Base-by-base conservation (phyloP, 228 moss, liverwort and hornwort genomes). In the Sphagnum fallax region DNA sequence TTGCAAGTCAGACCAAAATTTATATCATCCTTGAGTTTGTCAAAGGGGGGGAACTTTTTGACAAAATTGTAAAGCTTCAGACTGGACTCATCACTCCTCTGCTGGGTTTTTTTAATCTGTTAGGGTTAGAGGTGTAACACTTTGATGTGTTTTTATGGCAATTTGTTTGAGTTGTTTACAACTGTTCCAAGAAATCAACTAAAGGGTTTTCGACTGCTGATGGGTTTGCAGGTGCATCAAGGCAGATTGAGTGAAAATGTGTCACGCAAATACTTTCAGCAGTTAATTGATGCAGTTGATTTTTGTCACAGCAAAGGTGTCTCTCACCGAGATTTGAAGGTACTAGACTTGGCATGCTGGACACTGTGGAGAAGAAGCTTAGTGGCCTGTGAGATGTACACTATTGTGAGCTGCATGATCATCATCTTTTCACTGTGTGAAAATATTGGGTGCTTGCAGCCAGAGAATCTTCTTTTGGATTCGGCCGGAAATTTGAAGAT, bases 11-110 rank as follows among this genome's bases (percentile, higher is more conserved):
- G 50, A 75, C 69, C 16, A 92, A 86, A 68, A 86, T 92, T 58
- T 92, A 90, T 71, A 90, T 92, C 32, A 71, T 92, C 60, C 77
- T 92, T 72, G 92, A 92, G 79, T 92, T 88, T 75, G 90, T 88
- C 11, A 77, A 83, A 5, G 90, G 90, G 58, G 92, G 90, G 64
- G 92, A 92, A 71, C 86, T 92, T 62, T 90, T 90, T 69, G 88
- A 88, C 76, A 84, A 86, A 73, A 90, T 90, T 77, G 89, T 91
- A 82, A 87, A 89, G 6, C 55, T 48, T 49, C 50, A 53, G 16
- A 11, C 63, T 32, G 32, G 32, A 32, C 32, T 32, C 32, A 32
- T 32, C 32, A 32, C 32, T 32, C 32, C 32, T 32, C 32, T 32
- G 32, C 32, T 32, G 32, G 32, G 32, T 32, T 32, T 32, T 32